Base-by-base conservation (phyloP, 164 flowering plant species). In the Chimonanthus praecox region DNA sequence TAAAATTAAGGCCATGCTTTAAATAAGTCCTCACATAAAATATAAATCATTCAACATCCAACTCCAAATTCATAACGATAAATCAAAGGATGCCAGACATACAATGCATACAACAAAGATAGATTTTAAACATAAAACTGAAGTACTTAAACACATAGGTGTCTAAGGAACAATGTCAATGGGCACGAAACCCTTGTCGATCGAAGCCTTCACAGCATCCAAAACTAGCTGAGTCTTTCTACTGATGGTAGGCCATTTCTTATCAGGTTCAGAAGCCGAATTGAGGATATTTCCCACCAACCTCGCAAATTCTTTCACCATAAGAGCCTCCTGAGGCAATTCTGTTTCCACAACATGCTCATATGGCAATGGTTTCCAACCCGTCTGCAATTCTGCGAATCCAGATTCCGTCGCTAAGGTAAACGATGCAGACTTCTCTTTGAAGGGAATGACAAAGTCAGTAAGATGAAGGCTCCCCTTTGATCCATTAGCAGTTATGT, bases 251-350 rank as follows among this genome's bases (percentile, higher is more conserved):
- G 82, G 75, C 86, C 86, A 84, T 74, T 69, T 82, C n/a, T 49
- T 71, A 45, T 84, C 83, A 5, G 81, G 74, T 4, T 73, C 75
- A 3, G 67, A 10, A 15, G 75, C 76, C 11, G 63, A 49, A n/a
- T 69, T 72, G 54, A 70, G 77, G 4, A 81, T 70, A 10, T 21
- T 64, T 49, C n/a, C 58, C 58, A 77, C 84, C 71, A 84, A 70
- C 58, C 72, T 72, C 1, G 83, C 69, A 65, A 84, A 80, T 77
- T 82, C 82, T 49, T n/a, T 76, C 63, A 84, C 78, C 86, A 84
- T 80, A 20, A 45, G 72, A 6, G 65, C 86, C 51, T 84, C 86
- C 71, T 82, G 86, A 13, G 86, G 84, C 68, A 82, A 76, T 43
- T 78, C 78, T 7, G 76, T 79, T 3, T 47, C 15, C 11, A 82